Base-by-base conservation (phyloP, 208 protist species). In the Wallacemonas sp. region DNA sequence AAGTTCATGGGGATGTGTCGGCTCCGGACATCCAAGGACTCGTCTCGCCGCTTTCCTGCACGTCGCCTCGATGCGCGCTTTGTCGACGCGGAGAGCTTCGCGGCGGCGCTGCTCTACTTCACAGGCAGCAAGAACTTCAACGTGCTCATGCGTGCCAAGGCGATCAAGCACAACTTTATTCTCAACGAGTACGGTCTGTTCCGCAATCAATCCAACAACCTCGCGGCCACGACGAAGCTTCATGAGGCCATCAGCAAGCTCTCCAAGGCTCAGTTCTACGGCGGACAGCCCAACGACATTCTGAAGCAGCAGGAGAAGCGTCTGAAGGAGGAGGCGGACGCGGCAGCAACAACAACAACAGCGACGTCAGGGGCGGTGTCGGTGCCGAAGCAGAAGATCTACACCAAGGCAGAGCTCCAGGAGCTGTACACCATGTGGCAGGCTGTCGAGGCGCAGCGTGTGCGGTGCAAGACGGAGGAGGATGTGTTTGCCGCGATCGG, bases 81-180 rank as follows among this genome's bases (percentile, higher is more conserved):
- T 67, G 92, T 97, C 12, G 89, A 96, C 38, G 49, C 65, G 38
- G 71, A 77, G 25, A 77, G 81, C 65, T 97, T 89, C 61, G 85
- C 92, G 12, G 90, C 87, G 0, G 92, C 94, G 44, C 62, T 97
- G 55, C 71, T 95, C 16, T 98, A 98, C 81, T 98, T 98, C 79
- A 98, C 94, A 1, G 94, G 94, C n/a, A 95, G 87, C 67, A 94
- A 96, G 46, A 87, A 93, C 73, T 97, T 98, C 66, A 98, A 98
- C 67, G 89, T 95, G 2, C 65, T 85, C 16, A 95, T 97, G 90
- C 90, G 94, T 18, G 77, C 77, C 18, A 76, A 93, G 72, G 93
- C 93, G 12, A 86, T 94, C 46, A 91, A 92, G 66, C 72, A 79
- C 57, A 64, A 83, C 20, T 95, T 79, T 49, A 64, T 93, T 2